Evolutionary conservation across 148 eudicot genomes (phyloP), one percentile per base, ranked within the genome.

Genomic region (Vaccinium corymbosum): DNA sequence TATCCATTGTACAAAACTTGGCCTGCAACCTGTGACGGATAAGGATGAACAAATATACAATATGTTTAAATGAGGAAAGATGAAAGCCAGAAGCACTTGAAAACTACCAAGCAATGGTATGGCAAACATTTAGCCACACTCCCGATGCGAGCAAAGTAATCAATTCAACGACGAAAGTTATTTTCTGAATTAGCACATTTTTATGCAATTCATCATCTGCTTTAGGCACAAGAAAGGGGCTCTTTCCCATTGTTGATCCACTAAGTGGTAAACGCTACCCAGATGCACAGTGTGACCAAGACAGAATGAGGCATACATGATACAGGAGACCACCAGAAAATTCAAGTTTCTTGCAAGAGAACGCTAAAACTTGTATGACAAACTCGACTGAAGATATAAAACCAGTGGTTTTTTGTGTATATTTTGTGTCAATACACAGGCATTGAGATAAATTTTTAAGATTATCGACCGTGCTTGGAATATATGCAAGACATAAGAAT

Each of bases 1-100:
- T 89, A 91, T 7, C 95, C 98, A 66, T 94, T 94, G 92, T 92
- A 95, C 59, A 92, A 75, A 27, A 95, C 82, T 29, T 93, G 92
- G 14, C 98, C 98, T 73, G 83, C 38, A 70, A 88, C 86, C 97
- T 94, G 87, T 83, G 27, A 25, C 7, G 48, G 14, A 72, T 68
- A 53, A 25, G 25, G 49, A 38, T 62, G 12, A 73, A 4, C 20
- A 82, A 7, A 72, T 14, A 12, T 0, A 14, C 73, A 72, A 3
- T 22, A 20, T 3, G 9, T 55, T 19, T 7, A 7, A 38, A 4
- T 3, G n/a, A 22, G 29, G 70, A 62, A 62, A 27, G 27, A 59
- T 62, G 29, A 22, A 10, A 3, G 70, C 13, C 12, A 3, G 68
- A 61, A 64, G 29, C 11, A n/a, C 29, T 64, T 9, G 9, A 64